Conservation (phyloP, 768 basidiomycete species). For the Rossbeevera mucosa region DNA sequence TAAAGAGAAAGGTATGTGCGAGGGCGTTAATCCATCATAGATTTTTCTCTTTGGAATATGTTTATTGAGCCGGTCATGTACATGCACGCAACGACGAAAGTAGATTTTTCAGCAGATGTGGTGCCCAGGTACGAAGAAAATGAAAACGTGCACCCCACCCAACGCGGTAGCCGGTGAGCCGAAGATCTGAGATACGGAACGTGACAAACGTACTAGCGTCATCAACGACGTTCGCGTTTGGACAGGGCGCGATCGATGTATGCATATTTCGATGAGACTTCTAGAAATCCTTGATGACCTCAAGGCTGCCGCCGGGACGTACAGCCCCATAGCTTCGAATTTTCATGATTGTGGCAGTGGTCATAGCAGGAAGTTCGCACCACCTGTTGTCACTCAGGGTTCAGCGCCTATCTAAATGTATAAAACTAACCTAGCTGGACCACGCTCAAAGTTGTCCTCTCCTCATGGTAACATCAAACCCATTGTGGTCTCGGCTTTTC, state of each 20-base stretch:
- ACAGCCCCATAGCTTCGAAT: background rate
- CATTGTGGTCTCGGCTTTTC: background rate
- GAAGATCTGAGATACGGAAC: too few species aligned
- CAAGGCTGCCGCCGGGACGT: too few species aligned
- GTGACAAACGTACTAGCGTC: too few species aligned
- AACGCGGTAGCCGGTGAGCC: background rate
- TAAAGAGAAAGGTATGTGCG: background rate
- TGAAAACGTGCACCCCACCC: too few species aligned
- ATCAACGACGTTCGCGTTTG: too few species aligned
- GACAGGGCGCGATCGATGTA: too few species aligned
- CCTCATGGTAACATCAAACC: background rate
- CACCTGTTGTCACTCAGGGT: background rate
- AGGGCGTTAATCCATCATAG: background rate
- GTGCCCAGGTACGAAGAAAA: too few species aligned
- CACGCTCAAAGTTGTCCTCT: background rate
- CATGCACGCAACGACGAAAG: background rate
- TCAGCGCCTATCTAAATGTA: background rate
- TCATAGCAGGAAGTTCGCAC: too few species aligned
- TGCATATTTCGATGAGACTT: too few species aligned
- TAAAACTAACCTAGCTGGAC: background rate
- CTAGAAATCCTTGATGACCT: too few species aligned
- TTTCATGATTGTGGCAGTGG: background rate
- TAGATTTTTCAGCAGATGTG: background rate
- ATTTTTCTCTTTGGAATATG: background rate
- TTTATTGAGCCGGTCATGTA: background rate